A percentile compares a stretch with the other conserved stretches of the same genome.
phyloP scores from a whole-genome alignment of 1,284 basidiomycete species.

The Golubevia pallescens region DNA sequence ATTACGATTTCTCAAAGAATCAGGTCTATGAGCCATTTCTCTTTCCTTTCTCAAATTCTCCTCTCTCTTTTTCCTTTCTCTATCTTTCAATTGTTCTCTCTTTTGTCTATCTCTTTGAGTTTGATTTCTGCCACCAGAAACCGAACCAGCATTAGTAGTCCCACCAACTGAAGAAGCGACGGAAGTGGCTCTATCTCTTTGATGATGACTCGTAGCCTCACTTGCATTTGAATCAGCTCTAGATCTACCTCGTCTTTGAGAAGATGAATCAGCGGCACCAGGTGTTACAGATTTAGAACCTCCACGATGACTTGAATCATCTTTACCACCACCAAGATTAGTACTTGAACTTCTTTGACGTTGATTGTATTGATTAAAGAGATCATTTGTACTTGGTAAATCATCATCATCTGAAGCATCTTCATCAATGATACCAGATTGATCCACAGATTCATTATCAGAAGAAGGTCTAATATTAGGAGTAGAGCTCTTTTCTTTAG shows the following conservation, averaged over 20 bases:
- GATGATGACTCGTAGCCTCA: background rate
- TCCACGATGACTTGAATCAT: background rate
- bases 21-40: no score
- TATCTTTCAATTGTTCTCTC: background rate
- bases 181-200: background rate
- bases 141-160: background rate
- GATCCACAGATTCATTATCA: background rate
- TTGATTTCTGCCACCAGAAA: background rate
- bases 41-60: no score
- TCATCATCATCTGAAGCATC: background rate
- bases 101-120: background rate
- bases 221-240: background rate
- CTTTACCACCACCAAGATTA: background rate
- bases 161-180: background rate
- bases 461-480: background rate
- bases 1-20: no score
- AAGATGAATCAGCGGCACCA: no score
- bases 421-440: background rate
- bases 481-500: conserved; percentile 11
- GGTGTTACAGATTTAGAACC: background rate
- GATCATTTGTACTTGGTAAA: background rate
- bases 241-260: background rate
- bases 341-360: background rate
- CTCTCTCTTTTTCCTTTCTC: no score
- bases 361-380: background rate